A percentile compares a stretch with the other conserved stretches of the same genome.
Conservation (phyloP, 2,329 filamentous ascomycete genomes). For the Leptodontidium sp. region DNA sequence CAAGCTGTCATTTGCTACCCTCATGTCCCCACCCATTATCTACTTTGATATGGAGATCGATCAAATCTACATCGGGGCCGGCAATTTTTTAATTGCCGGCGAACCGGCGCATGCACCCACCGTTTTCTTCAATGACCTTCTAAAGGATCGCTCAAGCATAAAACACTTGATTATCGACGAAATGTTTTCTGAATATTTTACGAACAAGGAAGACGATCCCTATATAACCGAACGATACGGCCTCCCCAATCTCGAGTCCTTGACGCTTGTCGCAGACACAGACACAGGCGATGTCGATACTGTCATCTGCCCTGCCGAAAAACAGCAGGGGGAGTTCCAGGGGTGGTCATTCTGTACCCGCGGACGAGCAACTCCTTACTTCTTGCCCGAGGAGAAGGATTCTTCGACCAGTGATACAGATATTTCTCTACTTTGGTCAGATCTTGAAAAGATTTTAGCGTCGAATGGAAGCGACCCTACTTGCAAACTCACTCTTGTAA, state of each 20-base stretch:
- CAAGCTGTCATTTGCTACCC: constrained; percentile 4
- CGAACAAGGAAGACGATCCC: not conserved
- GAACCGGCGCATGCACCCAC: not conserved
- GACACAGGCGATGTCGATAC: not conserved
- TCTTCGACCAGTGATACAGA: too few relatives aligned
- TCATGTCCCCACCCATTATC: not conserved
- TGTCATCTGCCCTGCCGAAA: not conserved
- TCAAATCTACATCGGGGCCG: not conserved
- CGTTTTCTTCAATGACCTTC: not conserved
- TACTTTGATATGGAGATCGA: not conserved
- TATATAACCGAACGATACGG: not conserved
- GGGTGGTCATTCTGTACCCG: not conserved
- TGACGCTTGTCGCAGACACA: not conserved
- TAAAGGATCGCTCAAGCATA: not conserved
- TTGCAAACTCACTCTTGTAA: too few relatives aligned
- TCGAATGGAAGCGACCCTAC: too few relatives aligned
- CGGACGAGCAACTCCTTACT: not conserved
- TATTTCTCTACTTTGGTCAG: not conserved
- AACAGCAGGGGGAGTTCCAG: not conserved
- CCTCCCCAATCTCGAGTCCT: not conserved
- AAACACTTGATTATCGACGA: not conserved
- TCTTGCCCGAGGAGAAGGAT: not conserved
- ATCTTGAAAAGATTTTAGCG: not conserved
- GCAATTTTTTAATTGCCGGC: not conserved
- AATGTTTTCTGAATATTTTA: not conserved